Base-by-base conservation (phyloP, 2,329 filamentous ascomycete genomes). In the Phyllosticta ampelicida region DNA sequence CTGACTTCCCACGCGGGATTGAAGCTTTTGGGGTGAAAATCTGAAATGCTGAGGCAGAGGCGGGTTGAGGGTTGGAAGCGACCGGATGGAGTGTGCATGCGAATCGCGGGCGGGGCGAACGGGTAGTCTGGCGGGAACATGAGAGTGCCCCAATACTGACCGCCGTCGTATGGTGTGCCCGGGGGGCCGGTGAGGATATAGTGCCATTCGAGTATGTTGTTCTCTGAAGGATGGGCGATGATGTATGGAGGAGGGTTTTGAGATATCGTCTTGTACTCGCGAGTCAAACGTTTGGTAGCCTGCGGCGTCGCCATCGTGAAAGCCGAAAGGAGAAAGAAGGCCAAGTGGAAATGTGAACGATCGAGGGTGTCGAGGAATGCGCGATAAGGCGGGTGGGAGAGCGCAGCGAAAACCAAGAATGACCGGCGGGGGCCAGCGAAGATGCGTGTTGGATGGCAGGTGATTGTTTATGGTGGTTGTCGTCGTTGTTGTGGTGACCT, bases 1-100 rank as follows among this genome's bases (percentile, higher is more conserved):
- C 87, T 92, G 8, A 99, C 94, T 69, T 96, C 92, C 94, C 94
- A 99, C 0, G 94, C 91, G 1, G 94, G 94, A 71, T 99, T 99
- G 78, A 97, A 99, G 26, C 87, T 92, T 73, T 95, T 95, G 3
- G 94, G 94, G 70, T 99, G 94, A 75, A 97, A 99, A 71, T 99
- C 94, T 66, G 86, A 92, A 67, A 99, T 99, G 69, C 89, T 95
- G 53, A 99, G 86, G 68, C 94, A 99, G 20, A 99, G 83, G 54
- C 94, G 84, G 13, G 90, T 91, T 1, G 87, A 94, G 1, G 91
- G 90, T 71, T 96, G 90, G 76, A 99, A 99, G 68, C 94, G 89
- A 60, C 94, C 94, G 11, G 87, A 92, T 1, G 94, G 94, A 0
- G 94, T 99, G 78, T 97, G 94, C 94, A 99, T 99, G 69, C 92